Percentiles rank a stretch among this genome's conserved stretches.
Evolutionary conservation across 345 rosid species (phyloP).

Genomic region (Bruguiera gymnorhiza): DNA sequence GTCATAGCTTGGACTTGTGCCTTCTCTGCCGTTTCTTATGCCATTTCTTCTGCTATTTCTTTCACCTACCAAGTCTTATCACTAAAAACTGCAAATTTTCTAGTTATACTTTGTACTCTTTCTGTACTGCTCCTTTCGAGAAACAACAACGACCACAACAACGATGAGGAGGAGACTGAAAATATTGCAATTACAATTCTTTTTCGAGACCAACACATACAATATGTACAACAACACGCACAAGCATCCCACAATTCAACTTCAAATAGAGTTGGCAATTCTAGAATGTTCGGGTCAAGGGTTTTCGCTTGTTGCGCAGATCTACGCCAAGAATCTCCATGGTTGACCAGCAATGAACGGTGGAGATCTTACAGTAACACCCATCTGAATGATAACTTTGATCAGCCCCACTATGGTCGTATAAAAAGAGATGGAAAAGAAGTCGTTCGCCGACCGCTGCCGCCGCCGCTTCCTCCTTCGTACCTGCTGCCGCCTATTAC

Average conservation of each 20-base stretch:
- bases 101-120: slow-evolving; percentile 46
- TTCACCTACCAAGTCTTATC: slow-evolving; percentile 56
- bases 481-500: slow-evolving; percentile 13
- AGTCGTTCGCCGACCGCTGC: slow-evolving; percentile 1
- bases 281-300: slow-evolving; percentile 30
- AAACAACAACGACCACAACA: slow-evolving; percentile 12
- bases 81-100: slow-evolving; percentile 65
- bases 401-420: slow-evolving; percentile 17
- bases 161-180: background rate
- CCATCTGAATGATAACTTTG: slow-evolving; percentile 31
- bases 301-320: slow-evolving; percentile 74
- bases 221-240: slow-evolving; percentile 19
- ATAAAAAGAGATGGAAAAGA: background rate
- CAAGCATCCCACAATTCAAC: slow-evolving; percentile 31
- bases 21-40: slow-evolving; percentile 29
- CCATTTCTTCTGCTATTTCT: slow-evolving; percentile 39
- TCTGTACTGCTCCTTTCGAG: slow-evolving; percentile 69
- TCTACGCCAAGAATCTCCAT: slow-evolving; percentile 49
- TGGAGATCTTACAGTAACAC: slow-evolving; percentile 75
- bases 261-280: slow-evolving; percentile 20
- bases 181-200: background rate
- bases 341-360: slow-evolving; percentile 38
- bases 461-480: background rate
- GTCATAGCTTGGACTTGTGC: slow-evolving; percentile 27
- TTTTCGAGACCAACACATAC: slow-evolving; percentile 24